Conservation (phyloP, 2,329 filamentous ascomycete genomes). For the Dryadomyces quercivorus region DNA sequence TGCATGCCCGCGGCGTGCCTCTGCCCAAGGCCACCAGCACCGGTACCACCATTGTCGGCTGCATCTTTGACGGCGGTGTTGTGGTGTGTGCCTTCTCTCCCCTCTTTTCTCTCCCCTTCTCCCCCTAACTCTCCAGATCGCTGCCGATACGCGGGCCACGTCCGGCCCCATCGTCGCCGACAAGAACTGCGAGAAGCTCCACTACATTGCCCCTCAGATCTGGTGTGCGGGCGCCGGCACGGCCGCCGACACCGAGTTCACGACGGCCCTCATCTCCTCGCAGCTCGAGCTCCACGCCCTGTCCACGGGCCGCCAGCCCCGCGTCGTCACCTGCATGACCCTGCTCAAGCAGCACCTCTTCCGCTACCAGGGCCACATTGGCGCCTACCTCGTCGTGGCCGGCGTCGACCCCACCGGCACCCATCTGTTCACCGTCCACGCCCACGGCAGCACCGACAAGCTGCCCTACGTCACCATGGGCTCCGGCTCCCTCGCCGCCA, state of each 20-base stretch:
- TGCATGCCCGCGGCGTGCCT: conserved; percentile 87
- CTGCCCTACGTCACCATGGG: conserved; percentile 99
- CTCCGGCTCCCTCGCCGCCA: conserved; percentile 86
- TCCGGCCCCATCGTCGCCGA: conserved; percentile 97
- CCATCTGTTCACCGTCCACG: conserved; percentile 95
- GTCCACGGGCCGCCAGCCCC: conserved; percentile 89
- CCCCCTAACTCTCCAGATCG: conserved; percentile 49
- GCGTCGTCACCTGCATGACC: conserved; percentile 98
- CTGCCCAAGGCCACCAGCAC: conserved; percentile 97
- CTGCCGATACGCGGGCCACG: conserved; percentile 94
- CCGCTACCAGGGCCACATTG: conserved; percentile 94
- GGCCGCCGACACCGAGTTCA: conserved; percentile 97
- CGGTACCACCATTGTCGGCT: conserved; percentile 96
- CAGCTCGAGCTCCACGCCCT: conserved; percentile 96
- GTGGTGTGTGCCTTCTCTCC: conserved; percentile 52
- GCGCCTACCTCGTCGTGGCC: conserved; percentile 93
- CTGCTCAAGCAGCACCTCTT: conserved; percentile 99
- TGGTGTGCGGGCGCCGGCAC: conserved; percentile 98
- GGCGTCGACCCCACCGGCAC: conserved; percentile 92
- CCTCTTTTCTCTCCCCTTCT: not conserved
- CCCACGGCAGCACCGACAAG: conserved; percentile 96
- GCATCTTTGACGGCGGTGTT: conserved; percentile 90
- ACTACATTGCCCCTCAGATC: conserved; percentile 97
- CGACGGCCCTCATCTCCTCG: conserved; percentile 94
- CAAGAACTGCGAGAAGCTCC: conserved; percentile 99